A percentile compares a stretch with the other conserved stretches of the same genome.
phyloP scores from a whole-genome alignment of 768 basidiomycete genomes.

The Auriscalpium vulgare region DNA sequence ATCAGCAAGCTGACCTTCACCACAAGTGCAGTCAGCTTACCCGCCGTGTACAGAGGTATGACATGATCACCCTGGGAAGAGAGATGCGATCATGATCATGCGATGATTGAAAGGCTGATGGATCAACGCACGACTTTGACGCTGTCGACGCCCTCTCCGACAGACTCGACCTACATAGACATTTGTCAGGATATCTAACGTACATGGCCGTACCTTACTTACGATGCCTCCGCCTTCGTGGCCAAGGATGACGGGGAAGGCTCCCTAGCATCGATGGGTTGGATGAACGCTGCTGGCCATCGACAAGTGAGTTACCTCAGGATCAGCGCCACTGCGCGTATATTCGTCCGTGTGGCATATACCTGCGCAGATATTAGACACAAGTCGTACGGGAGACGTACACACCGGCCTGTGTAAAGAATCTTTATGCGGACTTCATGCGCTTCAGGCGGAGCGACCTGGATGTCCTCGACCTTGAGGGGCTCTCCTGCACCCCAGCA shows the following conservation, averaged over 20 bases:
- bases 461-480: slow-evolving; percentile 83
- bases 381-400: background rate
- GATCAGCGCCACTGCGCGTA: slow-evolving; percentile 91
- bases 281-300: slow-evolving; percentile 9
- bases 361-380: slow-evolving; percentile 31
- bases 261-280: slow-evolving; percentile 40
- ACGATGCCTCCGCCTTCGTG: slow-evolving; percentile 93
- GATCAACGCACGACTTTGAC: slow-evolving; percentile 43
- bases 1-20: background rate
- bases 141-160: slow-evolving; percentile 90
- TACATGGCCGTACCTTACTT: slow-evolving; percentile 24
- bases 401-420: slow-evolving; percentile 69
- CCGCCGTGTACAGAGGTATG: slow-evolving; percentile 92
- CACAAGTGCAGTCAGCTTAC: slow-evolving; percentile 26
- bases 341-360: slow-evolving; percentile 99
- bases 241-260: slow-evolving; percentile 89
- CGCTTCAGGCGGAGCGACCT: slow-evolving; percentile 85
- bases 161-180: slow-evolving; percentile 74
- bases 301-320: slow-evolving; percentile 53
- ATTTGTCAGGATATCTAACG: background rate
- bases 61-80: slow-evolving; percentile 80
- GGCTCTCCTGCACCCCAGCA: slow-evolving; percentile 91
- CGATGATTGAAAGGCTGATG: background rate
- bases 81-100: background rate
- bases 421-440: slow-evolving; percentile 93